Evolutionary conservation across 805 yeast genomes (phyloP).

Genomic region (Saccharomyces paradoxus): DNA sequence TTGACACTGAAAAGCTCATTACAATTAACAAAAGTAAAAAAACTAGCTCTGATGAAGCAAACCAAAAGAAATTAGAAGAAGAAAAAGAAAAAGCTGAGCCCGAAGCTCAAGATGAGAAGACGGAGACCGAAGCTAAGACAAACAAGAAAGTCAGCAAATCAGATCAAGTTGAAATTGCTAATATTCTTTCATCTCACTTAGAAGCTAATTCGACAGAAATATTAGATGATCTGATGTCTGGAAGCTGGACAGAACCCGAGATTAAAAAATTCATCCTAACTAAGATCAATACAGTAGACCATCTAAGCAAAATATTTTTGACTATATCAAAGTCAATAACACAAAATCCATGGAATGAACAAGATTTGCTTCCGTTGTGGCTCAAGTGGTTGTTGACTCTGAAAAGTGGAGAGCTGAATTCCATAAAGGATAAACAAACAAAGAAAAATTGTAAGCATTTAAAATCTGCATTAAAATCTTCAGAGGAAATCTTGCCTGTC

Average conservation of each 20-base stretch:
- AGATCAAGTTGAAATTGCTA: conserved; percentile 22
- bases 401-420: conserved; percentile 40
- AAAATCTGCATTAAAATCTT: conserved; percentile 46
- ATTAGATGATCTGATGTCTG: conserved; percentile 17
- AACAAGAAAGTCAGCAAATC: conserved; percentile 18
- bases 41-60: conserved; percentile 1
- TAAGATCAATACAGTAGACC: conserved; percentile 33
- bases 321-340: conserved; percentile 40
- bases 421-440: conserved; percentile 27
- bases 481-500: conserved; percentile 55
- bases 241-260: conserved; percentile 23
- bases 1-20: conserved; percentile 18
- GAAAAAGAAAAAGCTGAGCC: conserved; percentile 24
- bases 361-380: conserved; percentile 45
- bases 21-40: conserved; percentile 23
- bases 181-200: conserved; percentile 23
- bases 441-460: conserved; percentile 44
- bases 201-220: conserved; percentile 23
- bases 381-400: conserved; percentile 68
- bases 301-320: conserved; percentile 39
- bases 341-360: conserved; percentile 22
- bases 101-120: conserved; percentile 28
- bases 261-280: conserved; percentile 29
- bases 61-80: not conserved
- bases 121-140: conserved; percentile 23